Base-by-base conservation (phyloP, 257 asterid genomes). In the Coffea eugenioides region DNA sequence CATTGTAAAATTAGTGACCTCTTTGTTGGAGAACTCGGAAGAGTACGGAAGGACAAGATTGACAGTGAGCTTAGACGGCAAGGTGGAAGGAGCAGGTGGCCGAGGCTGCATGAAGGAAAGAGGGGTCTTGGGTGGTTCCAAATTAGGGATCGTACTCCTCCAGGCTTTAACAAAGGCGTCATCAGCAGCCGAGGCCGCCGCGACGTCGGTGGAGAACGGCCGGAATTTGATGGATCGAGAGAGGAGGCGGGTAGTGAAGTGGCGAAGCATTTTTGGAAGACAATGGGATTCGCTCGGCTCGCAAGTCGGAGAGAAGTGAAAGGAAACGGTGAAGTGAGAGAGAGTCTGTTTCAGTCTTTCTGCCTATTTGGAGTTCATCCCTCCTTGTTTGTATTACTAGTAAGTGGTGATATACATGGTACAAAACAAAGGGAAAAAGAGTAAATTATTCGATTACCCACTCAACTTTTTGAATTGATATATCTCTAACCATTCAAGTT, bases 51-150 rank as follows among this genome's bases (percentile, higher is more conserved):
- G 87, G 51, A 78, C 70, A 81, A 91, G 78, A 82, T 87, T 87
- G 79, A 88, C 39, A 49, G 89, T 86, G 54, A 91, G 87, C 84
- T 90, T 87, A 8, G 91, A 71, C 20, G 89, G 86, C 48, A 75
- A 61, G 18, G 82, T 20, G 27, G 90, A 78, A 61, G 84, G 65
- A 39, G 87, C 51, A n/a, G 88, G 80, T n/a, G 93, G 88, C 56
- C 84, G 89, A 41, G 87, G 86, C 73, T 74, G 84, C 86, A 69
- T 48, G 83, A 87, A 91, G 69, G 91, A 75, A 74, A 91, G 87
- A 20, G 96, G 93, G 23, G 91, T 83, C 71, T 83, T 82, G 56
- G 96, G 96, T 21, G 90, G 90, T 57, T 88, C 96, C 27, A 85
- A 52, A 80, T 87, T 80, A 3, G 91, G 92, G 62, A 76, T 72